Conservation (phyloP, 371 early-diverging fungal species). For the Mucor racemosus region DNA sequence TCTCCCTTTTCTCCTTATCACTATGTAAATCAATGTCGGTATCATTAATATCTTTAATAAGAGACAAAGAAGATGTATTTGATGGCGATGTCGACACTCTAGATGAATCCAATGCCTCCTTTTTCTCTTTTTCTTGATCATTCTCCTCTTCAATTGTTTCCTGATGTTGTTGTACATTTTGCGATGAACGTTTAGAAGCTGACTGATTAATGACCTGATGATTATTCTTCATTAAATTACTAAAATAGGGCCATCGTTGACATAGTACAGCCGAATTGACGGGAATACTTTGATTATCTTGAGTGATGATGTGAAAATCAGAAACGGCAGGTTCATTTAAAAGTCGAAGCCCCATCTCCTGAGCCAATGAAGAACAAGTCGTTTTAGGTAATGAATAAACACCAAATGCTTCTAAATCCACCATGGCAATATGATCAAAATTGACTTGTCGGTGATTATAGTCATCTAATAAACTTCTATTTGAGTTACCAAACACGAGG, state of each 20-base stretch:
- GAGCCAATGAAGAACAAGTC: slow-evolving; percentile 50
- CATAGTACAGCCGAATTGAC: slow-evolving; percentile 72
- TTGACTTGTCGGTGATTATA: slow-evolving; percentile 78
- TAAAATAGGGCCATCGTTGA: slow-evolving; percentile 72
- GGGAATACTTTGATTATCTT: slow-evolving; percentile 60
- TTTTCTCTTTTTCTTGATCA: background rate
- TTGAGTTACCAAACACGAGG: slow-evolving; percentile 75
- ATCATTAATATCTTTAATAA: background rate
- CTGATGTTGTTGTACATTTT: background rate
- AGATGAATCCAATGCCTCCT: background rate
- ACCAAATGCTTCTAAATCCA: slow-evolving; percentile 75
- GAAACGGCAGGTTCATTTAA: slow-evolving; percentile 64
- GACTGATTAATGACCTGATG: background rate
- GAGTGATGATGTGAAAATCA: slow-evolving; percentile 62
- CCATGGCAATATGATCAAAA: slow-evolving; percentile 67
- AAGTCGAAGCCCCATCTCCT: slow-evolving; percentile 66
- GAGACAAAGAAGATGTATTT: background rate
- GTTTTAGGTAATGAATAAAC: slow-evolving; percentile 53
- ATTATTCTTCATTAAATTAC: slow-evolving; percentile 42
- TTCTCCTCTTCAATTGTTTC: background rate
- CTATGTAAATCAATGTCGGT: background rate
- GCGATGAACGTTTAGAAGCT: background rate
- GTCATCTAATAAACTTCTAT: slow-evolving; percentile 71
- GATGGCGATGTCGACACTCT: background rate
- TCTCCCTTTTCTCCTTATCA: background rate